Evolutionary conservation across 176 grass and related monocot genomes (phyloP).

Genomic region (Ananas comosus): DNA sequence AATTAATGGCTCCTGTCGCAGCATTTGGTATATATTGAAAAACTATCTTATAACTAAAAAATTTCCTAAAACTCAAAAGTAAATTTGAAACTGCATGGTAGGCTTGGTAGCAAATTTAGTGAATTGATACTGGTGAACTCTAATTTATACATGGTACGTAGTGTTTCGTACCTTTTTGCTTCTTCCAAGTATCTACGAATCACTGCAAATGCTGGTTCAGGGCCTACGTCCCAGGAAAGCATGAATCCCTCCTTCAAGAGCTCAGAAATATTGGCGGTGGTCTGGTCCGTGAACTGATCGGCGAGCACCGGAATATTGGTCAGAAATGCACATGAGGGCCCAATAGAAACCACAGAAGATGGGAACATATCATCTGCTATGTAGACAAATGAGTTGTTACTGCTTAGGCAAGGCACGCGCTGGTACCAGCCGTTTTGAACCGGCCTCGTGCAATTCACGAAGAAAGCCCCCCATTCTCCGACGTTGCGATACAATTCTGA

Average conservation of each 20-base stretch:
- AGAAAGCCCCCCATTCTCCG: neutral
- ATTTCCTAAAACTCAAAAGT: no score
- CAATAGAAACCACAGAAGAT: neutral
- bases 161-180: no score
- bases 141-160: no score
- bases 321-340: conserved; percentile 19
- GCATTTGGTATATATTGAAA: no score
- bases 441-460: conserved; percentile 18
- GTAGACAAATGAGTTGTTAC: conserved; percentile 18
- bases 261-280: neutral
- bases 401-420: conserved; percentile 10
- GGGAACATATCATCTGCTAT: neutral
- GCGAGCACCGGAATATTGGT: neutral
- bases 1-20: no score
- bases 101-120: no score
- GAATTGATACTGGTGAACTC: no score
- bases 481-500: neutral
- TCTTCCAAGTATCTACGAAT: neutral
- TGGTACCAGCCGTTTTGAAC: neutral
- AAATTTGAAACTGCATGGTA: no score
- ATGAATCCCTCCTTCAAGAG: neutral
- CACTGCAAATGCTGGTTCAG: neutral
- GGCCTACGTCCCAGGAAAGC: neutral
- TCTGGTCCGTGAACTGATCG: neutral
- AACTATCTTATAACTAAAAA: no score